Evolutionary conservation across 805 yeast species (phyloP).

Genomic region (Yarrowia porcina): DNA sequence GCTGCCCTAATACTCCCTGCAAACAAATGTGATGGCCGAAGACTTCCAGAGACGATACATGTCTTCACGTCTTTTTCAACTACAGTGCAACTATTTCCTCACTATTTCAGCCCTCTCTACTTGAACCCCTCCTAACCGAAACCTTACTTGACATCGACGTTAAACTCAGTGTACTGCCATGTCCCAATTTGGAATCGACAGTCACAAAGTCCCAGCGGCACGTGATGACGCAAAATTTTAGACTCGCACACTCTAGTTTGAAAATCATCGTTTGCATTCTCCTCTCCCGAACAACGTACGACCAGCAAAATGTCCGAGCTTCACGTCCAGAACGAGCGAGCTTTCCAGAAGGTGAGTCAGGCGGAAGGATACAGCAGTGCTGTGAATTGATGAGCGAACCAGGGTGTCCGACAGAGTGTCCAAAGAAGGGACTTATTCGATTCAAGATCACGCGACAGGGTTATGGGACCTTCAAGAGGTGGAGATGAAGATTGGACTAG

Average conservation of each 20-base stretch:
- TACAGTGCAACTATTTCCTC: no score
- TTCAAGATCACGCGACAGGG: conserved; percentile 3
- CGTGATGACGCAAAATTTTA: conserved; percentile 27
- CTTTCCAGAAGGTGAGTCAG: conserved; percentile 97
- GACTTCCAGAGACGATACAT: no score
- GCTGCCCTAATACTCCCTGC: no score
- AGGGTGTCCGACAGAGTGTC: no score
- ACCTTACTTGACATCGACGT: neutral
- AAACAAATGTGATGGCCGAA: no score
- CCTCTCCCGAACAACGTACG: conserved; percentile 24
- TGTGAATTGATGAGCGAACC: neutral
- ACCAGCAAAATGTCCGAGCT: conserved; percentile 61
- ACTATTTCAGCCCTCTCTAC: neutral
- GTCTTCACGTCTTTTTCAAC: no score
- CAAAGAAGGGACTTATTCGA: no score
- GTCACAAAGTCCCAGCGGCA: conserved; percentile 22
- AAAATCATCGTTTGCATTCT: conserved; percentile 25
- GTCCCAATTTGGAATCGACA: conserved; percentile 12
- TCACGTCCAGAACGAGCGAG: conserved; percentile 99
- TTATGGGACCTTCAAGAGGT: neutral
- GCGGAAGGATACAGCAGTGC: neutral
- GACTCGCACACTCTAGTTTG: conserved; percentile 13
- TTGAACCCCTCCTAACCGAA: neutral
- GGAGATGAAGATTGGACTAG: neutral
- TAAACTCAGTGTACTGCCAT: neutral